These are phyloP conservation scores for Suillus subalutaceus DNA, from an alignment of 768 basidiomycete species.

Conservation along the genomic window DNA sequence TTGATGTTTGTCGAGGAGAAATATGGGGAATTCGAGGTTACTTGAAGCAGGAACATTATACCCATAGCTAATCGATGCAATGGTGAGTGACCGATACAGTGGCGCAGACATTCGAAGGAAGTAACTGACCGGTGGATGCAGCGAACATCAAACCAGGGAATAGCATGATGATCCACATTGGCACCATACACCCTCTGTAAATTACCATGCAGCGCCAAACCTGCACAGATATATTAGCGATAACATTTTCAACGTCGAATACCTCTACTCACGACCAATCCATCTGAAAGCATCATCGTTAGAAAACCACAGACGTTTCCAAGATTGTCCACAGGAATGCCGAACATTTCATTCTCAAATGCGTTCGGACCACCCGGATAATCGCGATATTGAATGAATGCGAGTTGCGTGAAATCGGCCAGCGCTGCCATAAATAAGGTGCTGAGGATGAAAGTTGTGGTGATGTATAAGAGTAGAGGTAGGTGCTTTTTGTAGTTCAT, in stretches of 20 bases:
- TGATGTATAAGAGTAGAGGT: conserved; percentile 8
- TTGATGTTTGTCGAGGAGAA: conserved; percentile 10
- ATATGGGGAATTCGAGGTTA: not conserved
- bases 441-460: conserved; percentile 17
- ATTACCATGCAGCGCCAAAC: conserved; percentile 6
- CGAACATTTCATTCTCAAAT: conserved; percentile 24
- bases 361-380: conserved; percentile 34
- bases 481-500: not conserved
- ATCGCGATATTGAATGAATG: conserved; percentile 35
- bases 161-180: not conserved
- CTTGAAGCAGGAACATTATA: not conserved
- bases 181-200: not conserved
- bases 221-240: no score
- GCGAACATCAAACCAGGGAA: not conserved
- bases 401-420: conserved; percentile 27
- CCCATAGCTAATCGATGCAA: not conserved
- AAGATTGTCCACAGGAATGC: conserved; percentile 19
- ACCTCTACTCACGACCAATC: conserved; percentile 16
- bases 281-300: conserved; percentile 20
- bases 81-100: not conserved
- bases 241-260: no score
- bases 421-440: conserved; percentile 23
- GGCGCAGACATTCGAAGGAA: not conserved
- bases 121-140: conserved; percentile 2
- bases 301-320: conserved; percentile 18